Conservation (phyloP, 2,329 filamentous ascomycete species). For the Colletotrichum eremochloae region DNA sequence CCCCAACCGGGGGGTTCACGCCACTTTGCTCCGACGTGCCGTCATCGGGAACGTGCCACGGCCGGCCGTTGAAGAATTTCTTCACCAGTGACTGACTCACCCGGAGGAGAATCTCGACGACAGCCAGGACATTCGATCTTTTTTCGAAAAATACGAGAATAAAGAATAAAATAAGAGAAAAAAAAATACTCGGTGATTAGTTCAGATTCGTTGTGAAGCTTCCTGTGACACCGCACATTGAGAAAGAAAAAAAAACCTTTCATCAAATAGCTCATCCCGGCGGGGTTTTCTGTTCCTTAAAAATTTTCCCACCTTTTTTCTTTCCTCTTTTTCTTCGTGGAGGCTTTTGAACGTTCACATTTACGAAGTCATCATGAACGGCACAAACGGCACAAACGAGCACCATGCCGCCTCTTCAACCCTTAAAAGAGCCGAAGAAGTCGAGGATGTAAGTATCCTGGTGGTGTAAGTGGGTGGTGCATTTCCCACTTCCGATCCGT, state of each 20-base stretch:
- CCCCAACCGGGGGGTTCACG: constrained; percentile 22
- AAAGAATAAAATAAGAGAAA: no score
- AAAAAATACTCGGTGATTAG: neutral
- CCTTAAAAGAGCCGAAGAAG: constrained; percentile 58
- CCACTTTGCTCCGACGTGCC: constrained; percentile 35
- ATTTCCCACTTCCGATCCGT: neutral
- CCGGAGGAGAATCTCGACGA: neutral
- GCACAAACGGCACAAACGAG: constrained; percentile 33
- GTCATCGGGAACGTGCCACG: constrained; percentile 18
- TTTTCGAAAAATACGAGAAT: no score
- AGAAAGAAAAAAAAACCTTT: neutral
- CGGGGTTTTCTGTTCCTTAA: neutral
- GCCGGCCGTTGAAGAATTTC: constrained; percentile 29
- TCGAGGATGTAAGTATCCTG: constrained; percentile 58
- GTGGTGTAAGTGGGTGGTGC: neutral
- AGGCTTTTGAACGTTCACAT: neutral
- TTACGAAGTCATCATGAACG: constrained; percentile 32
- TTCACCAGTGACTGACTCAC: constrained; percentile 3
- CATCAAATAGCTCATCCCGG: neutral
- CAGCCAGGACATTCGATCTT: neutral
- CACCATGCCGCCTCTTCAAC: constrained; percentile 23
- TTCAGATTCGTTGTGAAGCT: neutral
- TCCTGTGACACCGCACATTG: neutral
- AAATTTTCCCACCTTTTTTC: neutral
- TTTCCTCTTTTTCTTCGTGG: neutral